phyloP scores from a whole-genome alignment of 257 asterid species.

The Gentiana dahurica region DNA sequence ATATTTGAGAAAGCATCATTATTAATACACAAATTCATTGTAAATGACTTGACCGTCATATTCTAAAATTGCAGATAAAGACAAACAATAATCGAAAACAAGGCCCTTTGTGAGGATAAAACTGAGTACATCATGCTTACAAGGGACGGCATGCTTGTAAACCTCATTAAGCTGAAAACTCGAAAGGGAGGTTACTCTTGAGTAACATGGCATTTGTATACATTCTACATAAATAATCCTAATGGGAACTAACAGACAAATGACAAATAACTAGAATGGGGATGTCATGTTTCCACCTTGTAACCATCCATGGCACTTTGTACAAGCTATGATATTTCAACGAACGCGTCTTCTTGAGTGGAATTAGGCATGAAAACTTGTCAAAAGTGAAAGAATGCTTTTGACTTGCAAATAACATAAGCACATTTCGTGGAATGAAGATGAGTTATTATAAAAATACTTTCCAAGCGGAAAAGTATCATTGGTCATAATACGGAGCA shows the following conservation, averaged over 20 bases:
- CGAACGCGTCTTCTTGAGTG: too few relatives aligned
- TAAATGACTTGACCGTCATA: neutral
- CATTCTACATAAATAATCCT: too few relatives aligned
- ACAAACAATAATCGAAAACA: too few relatives aligned
- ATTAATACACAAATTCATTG: neutral
- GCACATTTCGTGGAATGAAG: neutral
- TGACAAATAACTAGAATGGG: neutral
- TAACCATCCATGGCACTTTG: conserved; percentile 77
- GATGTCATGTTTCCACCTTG: conserved; percentile 43
- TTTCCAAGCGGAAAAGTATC: conserved; percentile 4
- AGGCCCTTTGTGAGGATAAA: neutral
- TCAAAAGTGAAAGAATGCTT: conserved; percentile 74
- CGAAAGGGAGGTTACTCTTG: too few relatives aligned
- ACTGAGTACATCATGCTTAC: too few relatives aligned
- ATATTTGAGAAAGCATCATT: neutral
- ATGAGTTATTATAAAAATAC: neutral
- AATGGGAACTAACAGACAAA: neutral
- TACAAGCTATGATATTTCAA: too few relatives aligned
- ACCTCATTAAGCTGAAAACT: too few relatives aligned
- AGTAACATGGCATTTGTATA: too few relatives aligned
- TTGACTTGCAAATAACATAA: conserved; percentile 38
- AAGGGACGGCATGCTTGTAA: too few relatives aligned
- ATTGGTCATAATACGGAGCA: neutral
- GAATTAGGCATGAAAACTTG: neutral
- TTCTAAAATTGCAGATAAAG: too few relatives aligned